Evolutionary conservation across 2,329 filamentous ascomycete species (phyloP).

Genomic region (Fusarium napiforme): DNA sequence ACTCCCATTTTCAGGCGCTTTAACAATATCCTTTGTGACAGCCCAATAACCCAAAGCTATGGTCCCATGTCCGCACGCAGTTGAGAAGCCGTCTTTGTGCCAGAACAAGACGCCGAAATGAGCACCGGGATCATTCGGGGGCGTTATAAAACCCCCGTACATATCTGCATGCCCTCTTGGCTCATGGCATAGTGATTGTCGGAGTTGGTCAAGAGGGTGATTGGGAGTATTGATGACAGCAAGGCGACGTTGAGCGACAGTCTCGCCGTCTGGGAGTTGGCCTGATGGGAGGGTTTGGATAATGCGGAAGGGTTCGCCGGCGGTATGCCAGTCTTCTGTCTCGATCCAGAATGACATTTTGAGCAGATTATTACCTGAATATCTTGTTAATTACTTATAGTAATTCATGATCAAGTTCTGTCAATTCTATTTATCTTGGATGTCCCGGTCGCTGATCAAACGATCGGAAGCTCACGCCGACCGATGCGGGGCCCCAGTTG

Average conservation of each 20-base stretch:
- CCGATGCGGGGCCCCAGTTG: not conserved
- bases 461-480: slow-evolving; percentile 2
- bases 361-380: no score
- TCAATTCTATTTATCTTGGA: no score
- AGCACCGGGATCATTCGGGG: slow-evolving; percentile 35
- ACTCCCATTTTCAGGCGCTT: not conserved
- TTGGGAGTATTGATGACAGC: not conserved
- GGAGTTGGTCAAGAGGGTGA: slow-evolving; percentile 23
- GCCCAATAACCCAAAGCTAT: slow-evolving; percentile 46
- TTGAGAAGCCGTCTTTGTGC: slow-evolving; percentile 46
- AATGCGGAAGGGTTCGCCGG: slow-evolving; percentile 44
- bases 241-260: slow-evolving; percentile 20
- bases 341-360: slow-evolving; percentile 37
- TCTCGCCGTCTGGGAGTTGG: not conserved
- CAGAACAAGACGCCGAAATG: slow-evolving; percentile 44
- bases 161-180: slow-evolving; percentile 38
- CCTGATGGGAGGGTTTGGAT: slow-evolving; percentile 18
- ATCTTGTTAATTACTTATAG: no score
- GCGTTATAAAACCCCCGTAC: slow-evolving; percentile 44
- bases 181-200: slow-evolving; percentile 32
- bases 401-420: not conserved
- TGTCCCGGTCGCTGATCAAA: not conserved
- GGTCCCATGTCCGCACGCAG: slow-evolving; percentile 43
- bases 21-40: slow-evolving; percentile 1
- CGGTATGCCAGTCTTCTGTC: slow-evolving; percentile 44